Base-by-base conservation (phyloP, 1,284 basidiomycete genomes). In the Ustilago vetiveriae region DNA sequence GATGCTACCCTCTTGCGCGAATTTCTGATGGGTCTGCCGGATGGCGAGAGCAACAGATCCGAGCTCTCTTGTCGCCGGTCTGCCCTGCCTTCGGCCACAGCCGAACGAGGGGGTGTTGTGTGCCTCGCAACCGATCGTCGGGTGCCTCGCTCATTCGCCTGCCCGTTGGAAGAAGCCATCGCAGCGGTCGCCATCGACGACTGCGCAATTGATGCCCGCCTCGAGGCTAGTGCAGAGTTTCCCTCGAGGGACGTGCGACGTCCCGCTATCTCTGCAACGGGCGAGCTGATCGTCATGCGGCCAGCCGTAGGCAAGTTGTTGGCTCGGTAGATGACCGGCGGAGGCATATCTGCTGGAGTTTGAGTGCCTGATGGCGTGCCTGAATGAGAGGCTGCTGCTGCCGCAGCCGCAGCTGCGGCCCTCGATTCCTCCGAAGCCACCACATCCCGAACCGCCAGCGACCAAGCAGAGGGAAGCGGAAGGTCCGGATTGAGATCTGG, bases 401-500 rank as follows among this genome's bases (percentile, higher is more conserved):
- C 63, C 3, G 45, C 64, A 8, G 69, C 69, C 4, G 64, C 51
- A 8, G 67, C 67, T 4, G 67, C 68, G 8, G 67, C 68, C 21
- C 56, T 37, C 4, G 68, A 71, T 22, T 58, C 32, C 33, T 71
- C 57, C 3, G 68, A 67, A n/a, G 56, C 60, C 11, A 68, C 70
- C 11, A 75, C 60, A 33, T 76, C 75, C 1, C 64, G 70, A n/a
- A 76, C 66, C 6, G 75, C 75, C 16, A 63, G 35, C 19, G 69
- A 62, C 75, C 75, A 76, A 14, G 75, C 75, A 3, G 70, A 62
- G 9, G 68, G 56, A 21, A 71, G 45, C 14, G 73, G 73, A 36
- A 72, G 56, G 22, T 71, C 55, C 6, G 68, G 63, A 22, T 71
- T 71, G 21, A 71, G 39, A 30, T 71, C 63, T 14, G 68, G 68